Evolutionary conservation across 257 asterid genomes (phyloP), one percentile per base, ranked within the genome.

Genomic region (Penstemon eatonii): DNA sequence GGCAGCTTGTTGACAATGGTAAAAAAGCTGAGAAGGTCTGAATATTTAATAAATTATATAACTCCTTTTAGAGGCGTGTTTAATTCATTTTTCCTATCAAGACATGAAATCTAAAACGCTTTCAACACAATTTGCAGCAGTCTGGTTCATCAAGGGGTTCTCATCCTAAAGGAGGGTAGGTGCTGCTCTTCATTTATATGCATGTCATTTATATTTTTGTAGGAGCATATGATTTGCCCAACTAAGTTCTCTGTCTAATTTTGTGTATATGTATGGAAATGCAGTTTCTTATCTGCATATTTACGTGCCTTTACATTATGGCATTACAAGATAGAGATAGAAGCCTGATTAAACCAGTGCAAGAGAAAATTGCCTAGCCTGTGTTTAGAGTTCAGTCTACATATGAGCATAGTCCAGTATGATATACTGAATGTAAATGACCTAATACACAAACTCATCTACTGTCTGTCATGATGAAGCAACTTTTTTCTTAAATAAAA

Each of bases 111-210:
- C 75, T 79, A 65, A 79, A 67, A 47, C n/a, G 62, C 50, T 69
- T 38, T 65, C 56, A 52, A 61, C 60, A 15, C 67, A 56, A 69
- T 83, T 81, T 81, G 81, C 91, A 94, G 97, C 84, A 61, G 46
- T 69, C 90, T 70, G 83, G 85, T 75, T 74, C 81, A 6, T 76
- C 89, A 19, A 87, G 83, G 83, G 73, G 78, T 56, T 70, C 76
- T 58, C 78, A 52, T 47, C 67, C 80, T 52, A 83, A 84, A 78
- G 86, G 73, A 68, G 86, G 66, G 99, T 93, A 79, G 83, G 97
- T 77, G 55, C 52, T 71, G 49, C 68, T 73, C 55, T 71, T 67
- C 61, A 70, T 66, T 68, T 37, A 56, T 58, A 56, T 47, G 37
- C 45, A 67, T 52, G 13, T 41, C 44, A 47, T 55, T 45, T 53